Base-by-base conservation (phyloP, 495 filamentous ascomycete species). In the Podospora tetraspora region DNA sequence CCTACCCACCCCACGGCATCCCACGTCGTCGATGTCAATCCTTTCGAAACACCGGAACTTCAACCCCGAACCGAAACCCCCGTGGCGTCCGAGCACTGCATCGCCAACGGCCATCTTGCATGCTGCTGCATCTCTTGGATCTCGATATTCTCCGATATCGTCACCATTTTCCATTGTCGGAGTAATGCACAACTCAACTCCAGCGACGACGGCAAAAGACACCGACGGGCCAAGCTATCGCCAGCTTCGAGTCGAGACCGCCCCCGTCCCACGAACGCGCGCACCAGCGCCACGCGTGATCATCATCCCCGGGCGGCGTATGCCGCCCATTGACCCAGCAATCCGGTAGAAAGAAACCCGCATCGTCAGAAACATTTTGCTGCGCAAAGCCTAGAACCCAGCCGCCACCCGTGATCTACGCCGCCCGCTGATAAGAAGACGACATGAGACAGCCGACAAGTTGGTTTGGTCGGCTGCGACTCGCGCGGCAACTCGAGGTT, bases 361-460 rank as follows among this genome's bases (percentile, higher is more conserved):
- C 13, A 52, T 52, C 43, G 43, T 2, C 19, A 6, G 16, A 52
- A 52, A 52, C 43, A 52, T n/a, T n/a, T 3, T 13, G 43, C 43
- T n/a, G 9, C 43, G 43, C 43, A 52, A 6, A 52, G 43, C 16
- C 43, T 52, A 52, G 43, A 52, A 52, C 43, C 43, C 43, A 52
- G 43, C 43, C 43, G 43, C 19, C 32, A 13, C 32, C 43, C 0
- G 16, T 16, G 62, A 64, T 64, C 37, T 32, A 29, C 62, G 37
- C 23, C 37, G 30, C 29, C 62, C 62, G 62, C 62, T 64, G 62
- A 64, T 64, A 64, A 64, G 62, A 57, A 6, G 1, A 62, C 23
- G 2, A 56, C 43, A 9, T 37, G 62, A 64, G 62, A 57, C 62
- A 56, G 37, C 32, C 62, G 62, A 37, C 34, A 56, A 56, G 34